Evolutionary conservation across 1,284 basidiomycete genomes (phyloP), one percentile per base, ranked within the genome.

Genomic region (Ganoderma meredithae): DNA sequence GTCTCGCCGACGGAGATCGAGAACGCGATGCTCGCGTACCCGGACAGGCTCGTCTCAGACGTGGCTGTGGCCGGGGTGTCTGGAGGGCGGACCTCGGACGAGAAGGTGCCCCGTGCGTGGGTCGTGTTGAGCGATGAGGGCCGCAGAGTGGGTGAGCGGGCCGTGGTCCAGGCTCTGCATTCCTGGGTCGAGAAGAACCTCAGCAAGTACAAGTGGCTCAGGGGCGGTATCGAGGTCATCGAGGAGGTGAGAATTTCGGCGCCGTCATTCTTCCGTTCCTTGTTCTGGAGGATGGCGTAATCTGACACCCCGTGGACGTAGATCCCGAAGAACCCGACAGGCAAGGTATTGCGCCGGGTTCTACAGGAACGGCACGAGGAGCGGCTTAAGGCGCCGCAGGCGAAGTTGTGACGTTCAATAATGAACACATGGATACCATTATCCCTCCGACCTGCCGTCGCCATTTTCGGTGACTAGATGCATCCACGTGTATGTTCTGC

Each of bases 1-100:
- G 92, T 93, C 0, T 91, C 92, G 0, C 92, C 92, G 0, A 84
- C 85, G 12, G 91, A 94, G 75, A 90, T 94, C 56, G 92, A 93
- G 75, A 82, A 87, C 36, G 84, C 84, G 19, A 78, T 93, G 0
- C 81, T 88, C 27, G 80, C 81, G 0, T 86, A 93, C 60, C 89
- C 91, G 0, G 83, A 84, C 6, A 82, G 79, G 40, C 82, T 92
- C 40, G 83, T 92, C 67, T 76, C 76, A 6, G 92, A 93, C 68
- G 88, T 82, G 10, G 83, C 84, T 1, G 92, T 94, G 8, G 90
- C 90, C 0, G 92, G 92, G 19, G 91, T 94, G 0, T 84, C 82
- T 13, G 90, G 90, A 13, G 88, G 88, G 0, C 87, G 90, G 3
- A 88, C 88, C 0, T 81, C 83, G 0, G 90, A 92, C 73, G 91